Base-by-base conservation (phyloP, 768 basidiomycete genomes). In the Lentinula sp. region DNA sequence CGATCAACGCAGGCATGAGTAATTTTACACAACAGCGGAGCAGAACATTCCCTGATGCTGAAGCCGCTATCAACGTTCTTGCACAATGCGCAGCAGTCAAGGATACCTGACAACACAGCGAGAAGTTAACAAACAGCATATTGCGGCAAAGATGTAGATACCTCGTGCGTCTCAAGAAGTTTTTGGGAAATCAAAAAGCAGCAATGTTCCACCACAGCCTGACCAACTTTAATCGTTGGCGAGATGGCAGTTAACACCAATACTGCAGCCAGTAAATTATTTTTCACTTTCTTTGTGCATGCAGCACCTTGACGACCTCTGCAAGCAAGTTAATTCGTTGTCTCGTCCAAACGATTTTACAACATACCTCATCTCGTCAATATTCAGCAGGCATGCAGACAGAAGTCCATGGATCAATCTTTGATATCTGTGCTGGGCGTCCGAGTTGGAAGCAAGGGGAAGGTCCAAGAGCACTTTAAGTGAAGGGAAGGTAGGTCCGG, bases 31-130 rank as follows among this genome's bases (percentile, higher is more conserved):
- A 92, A 61, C 88, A 85, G 15, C 85, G 84, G 20, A 98, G 81
- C 10, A 87, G 73, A 0, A 82, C 73, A 57, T 84, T 87, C 4
- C 86, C 87, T 2, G 85, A 76, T 2, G 81, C 76, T 0, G 93
- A 88, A 2, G 95, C 86, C 5, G 84, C 71, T 39, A 93, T 80
- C 45, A 98, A 75, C 0, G 95, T 95, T 69, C 90, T 91, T 1
- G 90, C 85, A 67, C 96, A 98, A 66, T 98, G 93, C 2, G 89
- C 84, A 1, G 95, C 94, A 2, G 91, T 91, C n/a, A 93, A 70
- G 1, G 90, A 85, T 43, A 86, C 77, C 92, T 97, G 61, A 20
- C 7, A 60, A n/a, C 9, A 13, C 46, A 41, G 62, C 33, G 28
- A 28, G 3, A 66, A 45, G 37, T 59, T 6, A 35, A 48, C 4